Evolutionary conservation across 140 eudicot species (phyloP), one percentile per base, ranked within the genome.

Genomic region (Cichorium intybus): DNA sequence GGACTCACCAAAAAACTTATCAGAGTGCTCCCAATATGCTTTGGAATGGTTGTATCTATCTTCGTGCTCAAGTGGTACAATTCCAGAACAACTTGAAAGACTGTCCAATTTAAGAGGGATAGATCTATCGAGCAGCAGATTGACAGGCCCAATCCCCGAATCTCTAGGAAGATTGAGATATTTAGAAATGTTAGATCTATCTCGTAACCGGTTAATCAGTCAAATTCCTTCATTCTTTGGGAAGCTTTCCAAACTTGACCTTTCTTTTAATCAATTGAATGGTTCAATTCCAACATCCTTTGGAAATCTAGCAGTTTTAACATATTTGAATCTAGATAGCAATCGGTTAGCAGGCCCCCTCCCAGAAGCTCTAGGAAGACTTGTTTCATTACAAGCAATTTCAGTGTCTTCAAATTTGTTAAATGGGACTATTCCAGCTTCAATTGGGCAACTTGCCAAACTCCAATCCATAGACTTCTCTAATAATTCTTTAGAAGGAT

Each of bases 61-160:
- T 2, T 0, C 10, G 26, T 4, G 8, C 3, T 22, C 56, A 17
- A 15, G 10, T 5, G 73, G 73, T 34, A 11, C 24, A 22, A 45
- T 39, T 24, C 54, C 70, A 53, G 12, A 28, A 53, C 27, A n/a
- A 9, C 10, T 56, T 14, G 62, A 22, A 29, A 65, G 60, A 49
- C 26, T 65, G 10, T 14, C 41, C 14, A 34, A 34, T 34, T 34
- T 34, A 34, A 34, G 12, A 34, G 14, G 12, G 41, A 34, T 34
- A 8, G 8, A 7, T 34, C 6, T 34, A 34, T 1, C 1, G 41
- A 9, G 14, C 41, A 34, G 41, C 41, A 2, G 41, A 34, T 34
- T 34, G 41, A 34, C 41, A 34, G 41, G 41, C 41, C 41, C 1
- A 34, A 34, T 34, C 41, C 41, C 41, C 1, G 41, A 34, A 34